Evolutionary conservation across 176 grass and related monocot species (phyloP), one percentile per base, ranked within the genome.

Genomic region (Poa annua): DNA sequence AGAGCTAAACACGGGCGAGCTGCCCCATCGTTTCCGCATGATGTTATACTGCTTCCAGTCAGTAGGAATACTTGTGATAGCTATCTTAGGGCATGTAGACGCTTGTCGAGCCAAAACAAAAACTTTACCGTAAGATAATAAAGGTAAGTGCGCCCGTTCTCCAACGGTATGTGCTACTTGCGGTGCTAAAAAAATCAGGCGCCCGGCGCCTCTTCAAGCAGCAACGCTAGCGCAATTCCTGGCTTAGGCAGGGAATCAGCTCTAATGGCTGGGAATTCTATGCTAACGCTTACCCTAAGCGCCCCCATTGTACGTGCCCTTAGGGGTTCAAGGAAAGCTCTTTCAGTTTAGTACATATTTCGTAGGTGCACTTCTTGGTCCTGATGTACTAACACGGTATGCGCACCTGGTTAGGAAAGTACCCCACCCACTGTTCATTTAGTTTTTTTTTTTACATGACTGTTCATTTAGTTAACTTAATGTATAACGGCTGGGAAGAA

Each of bases 371-470:
- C 72, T 54, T 17, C 15, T 19, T 53, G 72, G 48, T 53, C 72
- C 49, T 75, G 25, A 74, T 74, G 41, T 47, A 42, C 21, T 25
- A 3, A 22, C 55, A 9, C 8, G 5, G 38, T 24, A 45, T 25
- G 68, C 41, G 8, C 68, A 47, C 21, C n/a, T 71, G 68, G 67
- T 71, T 71, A 71, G 11, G 68, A 22, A 71, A 71, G 68, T 71
- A 71, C 6, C n/a, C 25, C 15, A 6, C 25, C 25, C 11, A 17
- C 52, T 78, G 36, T 29, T 69, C 7, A 57, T 41, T 54, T 52
- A 36, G 44, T 55, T 77, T n/a, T n/a, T n/a, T n/a, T n/a, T n/a
- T n/a, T n/a, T n/a, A n/a, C n/a, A n/a, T n/a, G n/a, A 17, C 52
- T 78, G 36, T 29, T 69, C 7, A 57, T 41, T 54, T 52, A 36